phyloP scores from a whole-genome alignment of 2,329 filamentous ascomycete genomes.

The Sclerotinia nivalis region DNA sequence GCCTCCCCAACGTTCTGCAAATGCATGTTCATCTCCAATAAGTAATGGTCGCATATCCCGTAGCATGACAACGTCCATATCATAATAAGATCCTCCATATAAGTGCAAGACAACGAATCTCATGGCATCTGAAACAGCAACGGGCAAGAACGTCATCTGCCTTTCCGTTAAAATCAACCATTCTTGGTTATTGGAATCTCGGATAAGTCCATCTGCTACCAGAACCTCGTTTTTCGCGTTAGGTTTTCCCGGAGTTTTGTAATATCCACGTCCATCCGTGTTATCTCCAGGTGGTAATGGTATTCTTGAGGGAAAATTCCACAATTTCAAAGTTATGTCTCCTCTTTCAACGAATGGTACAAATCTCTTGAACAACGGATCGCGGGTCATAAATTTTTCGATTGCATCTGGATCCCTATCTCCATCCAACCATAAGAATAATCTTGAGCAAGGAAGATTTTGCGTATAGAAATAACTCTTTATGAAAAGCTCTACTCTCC shows the following conservation, averaged over 20 bases:
- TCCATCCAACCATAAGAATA: constrained; percentile 56
- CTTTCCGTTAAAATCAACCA: constrained; percentile 55
- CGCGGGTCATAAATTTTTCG: constrained; percentile 52
- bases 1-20: constrained; percentile 57
- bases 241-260: constrained; percentile 49
- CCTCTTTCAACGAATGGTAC: constrained; percentile 54
- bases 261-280: constrained; percentile 51
- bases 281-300: constrained; percentile 52
- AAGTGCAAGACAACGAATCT: constrained; percentile 56
- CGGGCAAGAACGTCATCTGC: constrained; percentile 58
- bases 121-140: constrained; percentile 57
- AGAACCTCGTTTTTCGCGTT: constrained; percentile 41
- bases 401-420: constrained; percentile 53
- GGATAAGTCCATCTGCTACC: constrained; percentile 53
- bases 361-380: constrained; percentile 54
- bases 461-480: constrained; percentile 59
- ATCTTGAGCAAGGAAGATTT: constrained; percentile 54
- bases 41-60: constrained; percentile 56
- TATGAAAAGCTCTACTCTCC: constrained; percentile 57
- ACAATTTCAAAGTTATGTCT: constrained; percentile 53
- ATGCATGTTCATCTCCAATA: constrained; percentile 51
- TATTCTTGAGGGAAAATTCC: constrained; percentile 55
- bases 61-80: constrained; percentile 58
- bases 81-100: constrained; percentile 55
- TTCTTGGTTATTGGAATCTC: constrained; percentile 51